Base-by-base conservation (phyloP, 352 stramenopile genomes). In the Phytophthora pini region DNA sequence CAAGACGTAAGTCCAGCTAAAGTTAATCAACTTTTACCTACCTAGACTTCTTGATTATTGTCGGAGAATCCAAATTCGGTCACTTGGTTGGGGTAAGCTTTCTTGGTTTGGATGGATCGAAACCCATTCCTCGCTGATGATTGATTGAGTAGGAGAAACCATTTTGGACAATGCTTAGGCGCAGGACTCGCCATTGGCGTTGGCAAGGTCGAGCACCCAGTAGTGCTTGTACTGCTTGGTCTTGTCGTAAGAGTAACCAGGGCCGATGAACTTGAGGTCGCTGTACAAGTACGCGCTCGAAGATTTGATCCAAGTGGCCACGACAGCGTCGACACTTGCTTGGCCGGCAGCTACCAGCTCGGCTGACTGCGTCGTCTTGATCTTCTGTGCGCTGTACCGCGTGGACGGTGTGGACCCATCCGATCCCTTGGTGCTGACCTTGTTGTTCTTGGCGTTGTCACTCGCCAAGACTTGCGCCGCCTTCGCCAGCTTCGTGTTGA, bases 301-400 rank as follows among this genome's bases (percentile, higher is more conserved):
- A 20, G 65, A 65, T 40, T 82, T 77, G 56, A 77, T 51, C 77
- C 75, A 87, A 36, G 67, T 40, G 12, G 57, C 72, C 22, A 87
- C 72, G 9, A 82, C 65, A 10, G 27, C 46, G 26, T 77, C 55
- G 11, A 74, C 72, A 4, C 62, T 60, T 7, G 38, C 52, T 15
- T 83, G 68, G 8, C 79, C 79, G 5, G 71, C 76, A 15, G 65
- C 79, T 5, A 85, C 75, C 17, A 84, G 70, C 56, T 86, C 49
- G 8, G 41, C n/a, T 0, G 26, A 39, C 2, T 60, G 49, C 2
- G 61, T 59, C 38, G 20, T 68, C 61, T 22, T 76, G 60, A 38
- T 50, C 49, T 11, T 60, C 34, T 24, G 68, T 50, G 40, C 79
- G 79, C 2, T 66, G 39, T 26, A 45, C 48, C 38, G 38, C 12